phyloP scores from a whole-genome alignment of 2,329 filamentous ascomycete genomes.

The Pseudogymnoascus sp. region DNA sequence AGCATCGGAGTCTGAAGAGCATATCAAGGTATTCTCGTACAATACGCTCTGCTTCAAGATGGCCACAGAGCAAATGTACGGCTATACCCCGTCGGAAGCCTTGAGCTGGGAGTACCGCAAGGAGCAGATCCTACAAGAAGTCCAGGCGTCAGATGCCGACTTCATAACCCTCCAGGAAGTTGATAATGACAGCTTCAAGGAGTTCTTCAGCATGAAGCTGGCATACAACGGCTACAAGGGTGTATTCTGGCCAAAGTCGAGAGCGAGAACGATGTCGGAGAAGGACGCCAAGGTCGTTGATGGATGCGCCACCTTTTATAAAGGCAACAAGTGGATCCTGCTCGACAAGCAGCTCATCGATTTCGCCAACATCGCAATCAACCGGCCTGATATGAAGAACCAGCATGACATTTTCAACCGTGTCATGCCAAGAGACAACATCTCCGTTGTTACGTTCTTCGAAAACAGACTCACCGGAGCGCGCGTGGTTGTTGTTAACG shows the following conservation, averaged over 20 bases:
- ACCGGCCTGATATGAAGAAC: conserved; percentile 92
- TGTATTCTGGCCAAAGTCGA: conserved; percentile 82
- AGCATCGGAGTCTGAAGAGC: conserved; percentile 48
- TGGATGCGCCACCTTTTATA: conserved; percentile 95
- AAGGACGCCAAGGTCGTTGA: conserved; percentile 85
- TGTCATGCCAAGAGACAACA: conserved; percentile 97
- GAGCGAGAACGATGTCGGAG: conserved; percentile 85
- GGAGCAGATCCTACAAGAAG: conserved; percentile 73
- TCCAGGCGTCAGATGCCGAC: conserved; percentile 71
- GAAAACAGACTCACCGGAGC: conserved; percentile 88
- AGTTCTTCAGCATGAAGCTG: conserved; percentile 80
- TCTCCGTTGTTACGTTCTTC: conserved; percentile 83
- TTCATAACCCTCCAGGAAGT: conserved; percentile 92
- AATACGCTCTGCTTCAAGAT: conserved; percentile 95
- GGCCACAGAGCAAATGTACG: conserved; percentile 75
- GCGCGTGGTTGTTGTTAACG: conserved; percentile 85
- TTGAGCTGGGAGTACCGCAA: conserved; percentile 82
- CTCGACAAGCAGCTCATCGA: conserved; percentile 93
- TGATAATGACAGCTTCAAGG: conserved; percentile 82
- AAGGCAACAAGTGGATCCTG: conserved; percentile 85
- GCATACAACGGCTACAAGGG: conserved; percentile 87
- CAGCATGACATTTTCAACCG: conserved; percentile 97
- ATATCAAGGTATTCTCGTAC: conserved; percentile 81
- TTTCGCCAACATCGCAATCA: conserved; percentile 85
- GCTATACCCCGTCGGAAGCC: conserved; percentile 77